Evolutionary conservation across 2,329 filamentous ascomycete species (phyloP), one percentile per base, ranked within the genome.

Genomic region (Penicillium sp.): DNA sequence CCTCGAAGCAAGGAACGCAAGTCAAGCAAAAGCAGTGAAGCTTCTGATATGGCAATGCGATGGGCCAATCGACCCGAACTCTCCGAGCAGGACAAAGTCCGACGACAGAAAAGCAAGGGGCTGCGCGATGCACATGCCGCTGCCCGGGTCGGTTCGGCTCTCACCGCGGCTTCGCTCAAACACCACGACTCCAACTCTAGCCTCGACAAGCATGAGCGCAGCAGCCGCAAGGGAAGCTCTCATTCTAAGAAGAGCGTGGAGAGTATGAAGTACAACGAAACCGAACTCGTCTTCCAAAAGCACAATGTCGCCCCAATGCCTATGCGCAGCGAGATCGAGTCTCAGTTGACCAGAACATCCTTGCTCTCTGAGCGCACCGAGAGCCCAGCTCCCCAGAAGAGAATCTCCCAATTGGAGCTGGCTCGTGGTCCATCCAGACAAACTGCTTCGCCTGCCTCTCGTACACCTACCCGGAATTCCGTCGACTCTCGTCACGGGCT

Each of bases 261-360:
- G 44, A 86, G 74, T 65, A 69, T 83, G 50, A 51, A 55, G 4
- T 46, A 55, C 34, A 71, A 83, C 27, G 83, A 86, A 55, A 84
- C 78, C 2, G 83, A 84, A 50, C 76, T 82, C 36, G 69, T 77
- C 16, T 79, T 79, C 61, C 67, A 83, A 55, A 79, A 72, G 60
- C 81, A 85, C 48, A 79, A 86, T 46, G 83, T 90, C 13, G 88
- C 92, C 6, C 90, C 90, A 5, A 91, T 97, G 88, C 93, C 93
- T 2, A 81, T 96, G 58, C 88, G 89, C 73, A 96, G 92, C 73
- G 90, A 91, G 52, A 84, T 96, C 54, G 85, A 89, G 40, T 96
- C 93, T 0, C 92, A 97, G 48, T 75, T 97, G 52, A 97, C 93
- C 0, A 83, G 93, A 63, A 89, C 89, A 14, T 97, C 93, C 0